Evolutionary conservation across 2,329 filamentous ascomycete species (phyloP).

Genomic region (Epichloe glyceriae): DNA sequence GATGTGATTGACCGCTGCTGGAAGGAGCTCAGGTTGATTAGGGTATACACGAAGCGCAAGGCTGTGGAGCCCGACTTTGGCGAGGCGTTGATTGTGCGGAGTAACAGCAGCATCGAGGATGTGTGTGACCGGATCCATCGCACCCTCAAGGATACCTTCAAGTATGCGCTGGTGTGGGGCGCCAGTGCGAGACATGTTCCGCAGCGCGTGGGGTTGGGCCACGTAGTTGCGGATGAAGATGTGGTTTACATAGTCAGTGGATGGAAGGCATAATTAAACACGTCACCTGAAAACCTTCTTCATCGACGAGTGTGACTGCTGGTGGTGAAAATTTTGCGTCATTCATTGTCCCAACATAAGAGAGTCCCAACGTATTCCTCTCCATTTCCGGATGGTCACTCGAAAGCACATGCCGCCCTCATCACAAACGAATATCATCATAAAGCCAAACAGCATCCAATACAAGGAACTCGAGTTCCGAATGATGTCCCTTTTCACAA

Average conservation of each 20-base stretch:
- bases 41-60: conserved; percentile 95
- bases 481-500: neutral
- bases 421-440: neutral
- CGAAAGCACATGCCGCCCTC: neutral
- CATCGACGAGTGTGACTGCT: neutral
- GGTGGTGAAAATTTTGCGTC: neutral
- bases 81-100: conserved; percentile 86
- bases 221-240: conserved; percentile 61
- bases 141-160: conserved; percentile 94
- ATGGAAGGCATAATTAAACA: conserved; percentile 40
- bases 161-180: conserved; percentile 96
- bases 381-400: neutral
- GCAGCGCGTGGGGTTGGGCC: conserved; percentile 77
- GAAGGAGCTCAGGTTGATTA: conserved; percentile 80
- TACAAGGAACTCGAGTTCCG: neutral
- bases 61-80: conserved; percentile 77
- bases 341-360: neutral
- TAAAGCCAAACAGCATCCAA: neutral
- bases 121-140: conserved; percentile 94
- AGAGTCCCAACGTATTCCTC: neutral
- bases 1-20: conserved; percentile 94
- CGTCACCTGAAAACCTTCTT: neutral
- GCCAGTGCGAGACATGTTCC: conserved; percentile 91
- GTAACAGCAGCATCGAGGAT: conserved; percentile 82
- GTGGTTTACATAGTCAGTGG: conserved; percentile 55